Evolutionary conservation across 495 filamentous ascomycete genomes (phyloP).

Genomic region (Penicillium odoratum): DNA sequence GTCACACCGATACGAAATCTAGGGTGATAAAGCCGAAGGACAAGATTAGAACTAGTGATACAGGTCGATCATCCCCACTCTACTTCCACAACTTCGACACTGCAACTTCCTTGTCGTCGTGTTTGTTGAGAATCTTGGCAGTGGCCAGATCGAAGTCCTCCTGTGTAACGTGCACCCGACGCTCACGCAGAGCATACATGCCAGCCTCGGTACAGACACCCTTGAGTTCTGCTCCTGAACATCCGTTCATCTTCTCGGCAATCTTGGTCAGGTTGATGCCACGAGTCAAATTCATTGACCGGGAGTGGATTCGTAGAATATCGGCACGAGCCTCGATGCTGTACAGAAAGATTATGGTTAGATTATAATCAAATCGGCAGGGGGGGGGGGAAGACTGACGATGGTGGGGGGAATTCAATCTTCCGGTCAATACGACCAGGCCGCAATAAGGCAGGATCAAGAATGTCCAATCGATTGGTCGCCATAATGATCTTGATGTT

Average conservation of each 20-base stretch:
- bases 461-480: conserved; percentile 94
- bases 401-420: conserved; percentile 98
- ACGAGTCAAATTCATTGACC: conserved; percentile 97
- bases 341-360: conserved; percentile 17
- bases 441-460: conserved; percentile 90
- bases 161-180: conserved; percentile 96
- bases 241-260: conserved; percentile 99
- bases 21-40: conserved; percentile 10
- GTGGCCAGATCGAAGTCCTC: conserved; percentile 99
- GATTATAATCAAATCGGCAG: conserved; percentile 5
- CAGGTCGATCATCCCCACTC: conserved; percentile 23
- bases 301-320: conserved; percentile 93
- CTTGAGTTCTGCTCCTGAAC: conserved; percentile 95
- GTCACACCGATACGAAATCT: conserved; percentile 11
- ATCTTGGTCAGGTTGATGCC: conserved; percentile 99
- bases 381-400: conserved; percentile 42
- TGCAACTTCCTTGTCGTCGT: conserved; percentile 95
- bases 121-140: conserved; percentile 99
- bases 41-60: conserved; percentile 32
- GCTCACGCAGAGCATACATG: conserved; percentile 95
- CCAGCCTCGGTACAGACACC: conserved; percentile 96
- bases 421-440: conserved; percentile 98
- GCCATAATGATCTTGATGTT: conserved; percentile 99
- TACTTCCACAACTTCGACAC: conserved; percentile 94
- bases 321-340: conserved; percentile 93